Evolutionary conservation across 2,329 filamentous ascomycete genomes (phyloP).

Genomic region (Trichophyton verrucosum): DNA sequence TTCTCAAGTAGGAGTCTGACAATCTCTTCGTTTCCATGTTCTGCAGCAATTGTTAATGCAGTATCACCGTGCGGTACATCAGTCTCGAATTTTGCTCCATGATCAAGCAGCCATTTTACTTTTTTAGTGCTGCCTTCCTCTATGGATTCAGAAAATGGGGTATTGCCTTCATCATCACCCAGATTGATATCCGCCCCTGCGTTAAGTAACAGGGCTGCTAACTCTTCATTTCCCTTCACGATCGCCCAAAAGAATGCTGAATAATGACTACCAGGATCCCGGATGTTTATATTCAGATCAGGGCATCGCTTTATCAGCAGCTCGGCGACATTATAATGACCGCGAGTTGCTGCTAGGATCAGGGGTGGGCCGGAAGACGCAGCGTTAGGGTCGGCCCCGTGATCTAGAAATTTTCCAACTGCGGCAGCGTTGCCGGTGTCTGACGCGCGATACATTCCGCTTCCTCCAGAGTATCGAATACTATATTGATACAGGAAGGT

Average conservation of each 20-base stretch:
- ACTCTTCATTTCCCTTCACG: background rate
- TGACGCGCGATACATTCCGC: background rate
- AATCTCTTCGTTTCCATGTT: background rate
- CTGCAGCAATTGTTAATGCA: background rate
- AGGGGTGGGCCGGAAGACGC: background rate
- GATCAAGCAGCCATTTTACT: background rate
- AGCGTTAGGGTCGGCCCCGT: background rate
- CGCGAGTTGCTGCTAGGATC: background rate
- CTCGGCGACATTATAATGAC: background rate
- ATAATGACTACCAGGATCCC: background rate
- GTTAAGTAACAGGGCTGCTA: background rate
- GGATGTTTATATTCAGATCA: background rate
- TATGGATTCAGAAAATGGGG: background rate
- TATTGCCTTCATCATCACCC: background rate
- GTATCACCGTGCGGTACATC: background rate
- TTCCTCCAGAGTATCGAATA: background rate
- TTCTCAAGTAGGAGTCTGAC: background rate
- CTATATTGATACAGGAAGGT: slow-evolving; percentile 11
- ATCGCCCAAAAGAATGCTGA: slow-evolving; percentile 26
- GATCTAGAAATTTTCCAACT: background rate
- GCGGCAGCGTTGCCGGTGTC: background rate
- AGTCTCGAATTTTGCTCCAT: background rate
- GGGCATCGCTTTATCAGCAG: background rate
- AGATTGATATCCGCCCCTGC: background rate
- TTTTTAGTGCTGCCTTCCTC: background rate